A percentile compares a stretch with the other conserved stretches of the same genome.
These are phyloP conservation scores for Citrus hindsii DNA, from an alignment of 345 rosid species.

Conservation along the genomic window DNA sequence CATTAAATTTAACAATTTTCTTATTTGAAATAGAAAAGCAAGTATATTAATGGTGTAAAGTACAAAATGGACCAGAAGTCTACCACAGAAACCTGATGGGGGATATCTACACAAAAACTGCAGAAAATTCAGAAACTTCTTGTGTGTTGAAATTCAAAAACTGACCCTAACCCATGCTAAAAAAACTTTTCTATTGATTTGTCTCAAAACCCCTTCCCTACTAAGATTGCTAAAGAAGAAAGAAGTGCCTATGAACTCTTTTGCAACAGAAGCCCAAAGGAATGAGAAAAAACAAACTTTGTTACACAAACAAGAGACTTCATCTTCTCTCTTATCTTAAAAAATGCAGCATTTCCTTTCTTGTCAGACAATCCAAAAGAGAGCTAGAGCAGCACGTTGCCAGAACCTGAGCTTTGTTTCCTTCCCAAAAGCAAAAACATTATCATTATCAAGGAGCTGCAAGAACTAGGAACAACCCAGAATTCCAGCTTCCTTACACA, in stretches of 20 bases:
- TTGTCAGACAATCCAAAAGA: no score
- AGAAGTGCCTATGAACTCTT: not conserved
- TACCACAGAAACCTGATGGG: not conserved
- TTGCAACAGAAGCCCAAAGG: not conserved
- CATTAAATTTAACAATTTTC: no score
- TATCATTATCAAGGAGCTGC: not conserved
- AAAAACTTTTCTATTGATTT: no score
- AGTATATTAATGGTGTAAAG: no score
- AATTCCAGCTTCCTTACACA: not conserved
- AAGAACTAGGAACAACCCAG: not conserved
- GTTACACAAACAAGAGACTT: not conserved
- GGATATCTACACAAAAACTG: not conserved
- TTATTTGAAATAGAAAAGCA: not conserved
- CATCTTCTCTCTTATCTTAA: not conserved
- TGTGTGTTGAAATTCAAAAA: no score
- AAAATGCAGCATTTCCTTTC: no score
- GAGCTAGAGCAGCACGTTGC: no score
- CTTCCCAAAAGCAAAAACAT: no score
- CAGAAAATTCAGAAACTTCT: not conserved
- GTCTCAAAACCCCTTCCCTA: not conserved
- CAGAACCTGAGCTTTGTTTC: no score
- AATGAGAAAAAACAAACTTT: not conserved
- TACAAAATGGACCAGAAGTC: not conserved
- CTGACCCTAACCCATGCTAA: not conserved
- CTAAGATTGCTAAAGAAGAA: not conserved